Base-by-base conservation (phyloP, 768 basidiomycete genomes). In the Trametes elegans region DNA sequence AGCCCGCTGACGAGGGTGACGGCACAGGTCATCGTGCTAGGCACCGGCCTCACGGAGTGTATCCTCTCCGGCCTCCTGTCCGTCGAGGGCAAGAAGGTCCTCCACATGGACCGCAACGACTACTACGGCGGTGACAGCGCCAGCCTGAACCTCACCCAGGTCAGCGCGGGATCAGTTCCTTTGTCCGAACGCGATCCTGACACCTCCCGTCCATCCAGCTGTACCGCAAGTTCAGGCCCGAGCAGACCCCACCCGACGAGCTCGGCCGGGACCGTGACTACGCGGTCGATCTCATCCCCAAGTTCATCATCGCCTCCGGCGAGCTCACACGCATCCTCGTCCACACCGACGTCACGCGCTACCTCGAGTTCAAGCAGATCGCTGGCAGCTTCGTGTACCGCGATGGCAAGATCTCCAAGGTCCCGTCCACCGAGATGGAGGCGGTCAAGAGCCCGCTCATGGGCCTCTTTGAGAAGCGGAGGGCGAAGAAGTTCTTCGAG, bases 311-410 rank as follows among this genome's bases (percentile, higher is more conserved):
- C 65, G 89, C 97, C 26, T 93, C 92, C 10, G 97, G 97, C 51
- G 95, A 98, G 72, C 87, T 99, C 67, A 97, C 95, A 49, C 89
- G 88, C 74, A 98, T 99, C 73, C 88, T 99, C 60, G 94, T 99
- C 36, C 95, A 98, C 77, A 98, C 97, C 61, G 94, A 99, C 69
- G 97, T 99, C 58, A 95, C 91, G 36, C 88, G 94, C 58, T 99
- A 99, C 74, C 87, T 99, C 66, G 97, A 98, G 70, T 99, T 99
- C 81, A 99, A 98, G 79, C 96, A 98, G 76, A 98, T 99, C 73
- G 93, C 97, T 0, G 97, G 96, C 49, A 94, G 91, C 69, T 99
- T 88, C 73, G 97, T 99, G 55, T 98, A 94, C 71, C 87, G 96
- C 49, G 96, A 98, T 71, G 93, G 94, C 46, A 90, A 73, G 74